A percentile compares a stretch with the other conserved stretches of the same genome.
These are phyloP conservation scores for Capsicum baccatum DNA, from an alignment of 257 asterid species.

Conservation along the genomic window DNA sequence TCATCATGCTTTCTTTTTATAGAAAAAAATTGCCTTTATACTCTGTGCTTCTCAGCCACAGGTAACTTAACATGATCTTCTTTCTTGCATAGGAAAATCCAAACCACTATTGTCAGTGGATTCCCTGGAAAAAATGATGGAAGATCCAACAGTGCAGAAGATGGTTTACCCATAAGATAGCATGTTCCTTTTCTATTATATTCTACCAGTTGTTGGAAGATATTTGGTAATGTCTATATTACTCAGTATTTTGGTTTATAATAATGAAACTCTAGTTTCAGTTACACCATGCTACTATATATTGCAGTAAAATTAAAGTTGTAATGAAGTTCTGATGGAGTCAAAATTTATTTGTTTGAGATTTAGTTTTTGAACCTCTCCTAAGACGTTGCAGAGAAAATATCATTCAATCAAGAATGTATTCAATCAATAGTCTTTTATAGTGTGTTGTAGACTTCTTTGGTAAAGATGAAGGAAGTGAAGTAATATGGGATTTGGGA, in stretches of 20 bases:
- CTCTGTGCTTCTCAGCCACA: not conserved
- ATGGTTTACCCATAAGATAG: constrained; percentile 94
- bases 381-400: not conserved
- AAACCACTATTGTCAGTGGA: constrained; percentile 82
- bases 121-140: constrained; percentile 43
- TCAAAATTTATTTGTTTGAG: too few relatives aligned
- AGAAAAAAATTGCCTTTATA: not conserved
- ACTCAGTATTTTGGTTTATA: not conserved
- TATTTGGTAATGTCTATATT: not conserved
- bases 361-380: too few relatives aligned
- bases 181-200: constrained; percentile 24
- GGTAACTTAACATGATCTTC: not conserved
- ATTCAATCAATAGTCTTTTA: not conserved
- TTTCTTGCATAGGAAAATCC: constrained; percentile 50
- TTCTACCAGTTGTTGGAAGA: not conserved
- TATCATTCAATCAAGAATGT: not conserved
- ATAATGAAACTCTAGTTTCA: too few relatives aligned
- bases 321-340: too few relatives aligned
- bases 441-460: not conserved
- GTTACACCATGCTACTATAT: too few relatives aligned
- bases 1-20: not conserved
- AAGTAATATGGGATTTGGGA: not conserved
- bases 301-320: too few relatives aligned
- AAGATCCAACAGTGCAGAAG: constrained; percentile 93
- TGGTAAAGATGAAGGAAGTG: not conserved